phyloP scores from a whole-genome alignment of 495 filamentous ascomycete genomes.

The Aspergillus funiculosus region DNA sequence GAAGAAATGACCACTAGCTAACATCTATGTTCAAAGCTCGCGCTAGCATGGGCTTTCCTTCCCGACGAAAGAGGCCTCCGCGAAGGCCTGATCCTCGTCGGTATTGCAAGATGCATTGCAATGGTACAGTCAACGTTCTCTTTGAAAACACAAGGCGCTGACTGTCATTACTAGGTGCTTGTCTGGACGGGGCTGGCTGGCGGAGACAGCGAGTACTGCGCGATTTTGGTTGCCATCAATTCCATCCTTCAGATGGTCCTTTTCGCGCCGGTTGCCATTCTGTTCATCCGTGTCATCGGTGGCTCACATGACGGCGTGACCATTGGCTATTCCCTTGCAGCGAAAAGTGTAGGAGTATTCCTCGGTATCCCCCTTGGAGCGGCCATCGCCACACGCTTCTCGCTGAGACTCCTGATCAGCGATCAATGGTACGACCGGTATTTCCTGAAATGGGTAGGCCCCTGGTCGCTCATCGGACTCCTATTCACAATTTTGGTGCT shows the following conservation, averaged over 20 bases:
- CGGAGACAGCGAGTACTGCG: constrained; percentile 79
- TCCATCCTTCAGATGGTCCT: constrained; percentile 82
- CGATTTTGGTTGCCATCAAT: constrained; percentile 84
- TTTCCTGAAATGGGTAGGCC: constrained; percentile 63
- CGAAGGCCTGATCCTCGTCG: constrained; percentile 71
- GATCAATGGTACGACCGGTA: constrained; percentile 57
- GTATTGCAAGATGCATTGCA: constrained; percentile 73
- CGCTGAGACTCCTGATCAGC: constrained; percentile 49
- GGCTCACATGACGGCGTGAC: constrained; percentile 27
- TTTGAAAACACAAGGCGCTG: neutral
- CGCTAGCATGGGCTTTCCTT: constrained; percentile 75
- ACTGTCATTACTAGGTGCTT: constrained; percentile 47
- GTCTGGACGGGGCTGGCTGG: constrained; percentile 76
- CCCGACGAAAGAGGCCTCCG: constrained; percentile 64
- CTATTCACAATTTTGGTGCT: constrained; percentile 82
- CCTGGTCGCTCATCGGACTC: constrained; percentile 76
- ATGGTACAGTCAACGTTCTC: no score
- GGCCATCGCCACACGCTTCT: constrained; percentile 68
- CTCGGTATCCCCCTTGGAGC: constrained; percentile 80
- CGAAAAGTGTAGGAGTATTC: constrained; percentile 75
- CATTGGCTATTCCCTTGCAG: constrained; percentile 66
- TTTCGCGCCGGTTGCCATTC: constrained; percentile 71
- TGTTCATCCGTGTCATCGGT: constrained; percentile 71
- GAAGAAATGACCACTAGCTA: no score
- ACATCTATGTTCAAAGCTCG: constrained; percentile 53